Base-by-base conservation (phyloP, 192 early-diverging fungal genomes). In the Lobulomyces angularis region DNA sequence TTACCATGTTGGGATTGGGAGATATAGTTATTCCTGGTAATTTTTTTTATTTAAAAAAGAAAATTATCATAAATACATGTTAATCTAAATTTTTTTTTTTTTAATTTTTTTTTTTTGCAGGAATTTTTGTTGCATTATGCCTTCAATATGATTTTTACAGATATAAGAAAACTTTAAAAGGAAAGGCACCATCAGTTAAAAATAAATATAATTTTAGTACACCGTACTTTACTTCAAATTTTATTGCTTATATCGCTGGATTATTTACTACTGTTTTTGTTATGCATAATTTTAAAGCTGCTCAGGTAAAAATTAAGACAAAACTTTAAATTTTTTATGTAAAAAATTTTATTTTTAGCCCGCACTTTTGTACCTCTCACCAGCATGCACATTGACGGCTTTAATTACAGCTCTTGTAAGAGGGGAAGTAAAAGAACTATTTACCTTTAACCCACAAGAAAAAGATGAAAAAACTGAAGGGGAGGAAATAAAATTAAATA, bases 11-110 rank as follows among this genome's bases (percentile, higher is more conserved):
- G 8, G 93, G 93, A 5, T 55, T 97, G 49, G 93, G 93, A 35
- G 93, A 97, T 38, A 97, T 97, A 54, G 90, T 91, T 2, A 82
- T 97, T 30, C 93, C 93, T 3, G 92, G 89, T 80, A 60, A 44
- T 37, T 58, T 47, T 53, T 52, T 19, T 11, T 18, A 34, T 28
- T 9, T 11, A 22, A n/a, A 26, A 9, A 43, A 19, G 17, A 11
- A 27, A 12, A 27, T 18, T 8, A 2, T 36, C 20, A 17, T 12
- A 40, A 12, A 28, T 28, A 2, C 7, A 32, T 43, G 41, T n/a
- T n/a, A 17, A 8, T 33, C 9, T 17, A 43, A 9, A 14, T 43
- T 34, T 16, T 28, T 43, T 40, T 8, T 8, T 43, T 8, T 40
- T 8, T 12, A 17, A 59, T 0, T 20, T n/a, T 43, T 45, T 27